These are phyloP conservation scores for Lactarius akahatsu DNA, from an alignment of 768 basidiomycete genomes.

Conservation along the genomic window DNA sequence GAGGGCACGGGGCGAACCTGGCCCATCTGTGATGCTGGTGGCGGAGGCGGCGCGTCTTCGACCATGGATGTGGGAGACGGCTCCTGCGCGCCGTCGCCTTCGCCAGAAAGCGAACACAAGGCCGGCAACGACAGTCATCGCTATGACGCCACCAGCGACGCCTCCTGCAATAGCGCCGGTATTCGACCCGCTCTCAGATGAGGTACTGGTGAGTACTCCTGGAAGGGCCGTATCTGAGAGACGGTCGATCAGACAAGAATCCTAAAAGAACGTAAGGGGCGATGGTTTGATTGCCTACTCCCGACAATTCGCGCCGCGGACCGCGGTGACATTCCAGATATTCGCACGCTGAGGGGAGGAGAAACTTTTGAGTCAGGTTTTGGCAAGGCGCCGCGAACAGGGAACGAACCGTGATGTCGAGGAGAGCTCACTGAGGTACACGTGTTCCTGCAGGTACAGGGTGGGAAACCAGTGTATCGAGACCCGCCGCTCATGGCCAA, in stretches of 20 bases:
- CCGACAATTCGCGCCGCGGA: not conserved
- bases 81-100: no score
- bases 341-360: not conserved
- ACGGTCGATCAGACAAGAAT: not conserved
- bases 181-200: no score
- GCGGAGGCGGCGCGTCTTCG: no score
- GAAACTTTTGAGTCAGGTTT: no score
- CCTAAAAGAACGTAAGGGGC: no score
- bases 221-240: not conserved
- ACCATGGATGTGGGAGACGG: no score
- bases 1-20: no score
- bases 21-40: no score
- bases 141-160: no score
- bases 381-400: not conserved
- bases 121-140: no score
- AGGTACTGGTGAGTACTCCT: not conserved
- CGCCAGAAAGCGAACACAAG: no score
- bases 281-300: not conserved
- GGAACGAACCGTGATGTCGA: constrained; percentile 13
- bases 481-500: not conserved
- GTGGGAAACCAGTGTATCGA: not conserved
- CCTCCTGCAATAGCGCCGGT: no score
- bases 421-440: constrained; percentile 17
- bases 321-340: constrained; percentile 1
- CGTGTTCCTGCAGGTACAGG: constrained; percentile 14